Base-by-base conservation (phyloP, 768 basidiomycete genomes). In the Agrocybe praecox region DNA sequence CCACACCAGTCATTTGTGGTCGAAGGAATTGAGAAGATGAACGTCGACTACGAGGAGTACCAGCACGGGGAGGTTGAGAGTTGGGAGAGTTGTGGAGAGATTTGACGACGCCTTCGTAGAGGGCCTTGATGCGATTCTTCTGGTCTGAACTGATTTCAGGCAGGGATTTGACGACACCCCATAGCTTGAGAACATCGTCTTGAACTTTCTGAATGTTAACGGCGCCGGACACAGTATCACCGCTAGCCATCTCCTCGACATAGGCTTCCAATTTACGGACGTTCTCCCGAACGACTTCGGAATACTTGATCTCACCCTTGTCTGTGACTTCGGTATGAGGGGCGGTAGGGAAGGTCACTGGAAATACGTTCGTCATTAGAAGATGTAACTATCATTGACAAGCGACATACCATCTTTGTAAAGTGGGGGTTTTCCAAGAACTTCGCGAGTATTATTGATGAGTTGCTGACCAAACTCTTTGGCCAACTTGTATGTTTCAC, bases 121-220 rank as follows among this genome's bases (percentile, higher is more conserved):
- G 79, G 1, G 91, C 87, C 69, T 94, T 94, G 79, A 96, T 94
- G 24, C 93, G 88, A 62, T 90, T 90, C 82, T 97, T 98, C 78
- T 98, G 96, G 61, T 94, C 93, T 64, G 94, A 90, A 66, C 91
- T 96, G 71, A 99, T 98, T 64, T 95, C 94, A 2, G 96, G 96
- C 72, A 98, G 94, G 0, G 92, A 88, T 74, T 96, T 97, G 67
- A 99, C 95, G 56, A 98, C 88, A 52, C 90, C 94, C 95, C 96
- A 99, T 5, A 99, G 84, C 68, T 96, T 98, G 53, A 95, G 80
- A 48, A 99, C 94, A 63, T 98, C 95, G 40, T 96, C 92, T 68
- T 98, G 96, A 45, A 98, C 94, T 75, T 98, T 98, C 77, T 97
- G 92, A 58, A 97, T 91, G 74, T 98, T 98, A 69, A 96, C 85